Conservation (phyloP, 805 yeast genomes). For the Ogataea nonfermentans region DNA sequence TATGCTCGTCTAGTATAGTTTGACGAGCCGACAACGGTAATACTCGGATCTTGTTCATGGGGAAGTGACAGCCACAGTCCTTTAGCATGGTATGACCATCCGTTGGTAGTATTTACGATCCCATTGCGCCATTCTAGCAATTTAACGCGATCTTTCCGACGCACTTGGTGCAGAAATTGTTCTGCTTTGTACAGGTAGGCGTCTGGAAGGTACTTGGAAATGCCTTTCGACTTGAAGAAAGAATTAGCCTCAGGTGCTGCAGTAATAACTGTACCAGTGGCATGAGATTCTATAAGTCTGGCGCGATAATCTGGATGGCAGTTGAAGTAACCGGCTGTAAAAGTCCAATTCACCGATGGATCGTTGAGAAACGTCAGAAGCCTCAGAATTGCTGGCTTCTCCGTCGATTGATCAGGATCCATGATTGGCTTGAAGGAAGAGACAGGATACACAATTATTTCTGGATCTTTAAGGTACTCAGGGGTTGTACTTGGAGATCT, state of each 20-base stretch:
- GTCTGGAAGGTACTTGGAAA: conserved; percentile 77
- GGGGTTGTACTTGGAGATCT: conserved; percentile 37
- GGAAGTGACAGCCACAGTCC: conserved; percentile 83
- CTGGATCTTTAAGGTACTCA: conserved; percentile 20
- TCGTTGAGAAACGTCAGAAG: conserved; percentile 57
- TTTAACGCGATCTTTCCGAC: conserved; percentile 44
- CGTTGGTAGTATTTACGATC: conserved; percentile 70
- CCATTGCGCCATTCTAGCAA: conserved; percentile 89
- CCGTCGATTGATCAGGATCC: conserved; percentile 71
- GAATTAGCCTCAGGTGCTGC: conserved; percentile 96
- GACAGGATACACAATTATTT: conserved; percentile 81
- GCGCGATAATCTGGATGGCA: conserved; percentile 72
- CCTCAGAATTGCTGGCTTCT: conserved; percentile 65
- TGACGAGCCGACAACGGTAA: conserved; percentile 87
- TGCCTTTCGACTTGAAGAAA: conserved; percentile 79
- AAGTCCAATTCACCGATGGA: conserved; percentile 65
- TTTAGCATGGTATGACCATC: conserved; percentile 98
- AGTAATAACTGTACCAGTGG: conserved; percentile 72
- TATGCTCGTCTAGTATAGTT: conserved; percentile 92
- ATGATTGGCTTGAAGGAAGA: conserved; percentile 88
- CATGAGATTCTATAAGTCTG: conserved; percentile 53
- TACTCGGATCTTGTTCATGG: conserved; percentile 54
- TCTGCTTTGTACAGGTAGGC: conserved; percentile 80
- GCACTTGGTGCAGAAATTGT: conserved; percentile 46
- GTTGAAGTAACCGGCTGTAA: conserved; percentile 97